Percentiles rank a stretch among this genome's conserved stretches.
phyloP scores from a whole-genome alignment of 2,329 filamentous ascomycete species.

The Claviceps fusiformis region DNA sequence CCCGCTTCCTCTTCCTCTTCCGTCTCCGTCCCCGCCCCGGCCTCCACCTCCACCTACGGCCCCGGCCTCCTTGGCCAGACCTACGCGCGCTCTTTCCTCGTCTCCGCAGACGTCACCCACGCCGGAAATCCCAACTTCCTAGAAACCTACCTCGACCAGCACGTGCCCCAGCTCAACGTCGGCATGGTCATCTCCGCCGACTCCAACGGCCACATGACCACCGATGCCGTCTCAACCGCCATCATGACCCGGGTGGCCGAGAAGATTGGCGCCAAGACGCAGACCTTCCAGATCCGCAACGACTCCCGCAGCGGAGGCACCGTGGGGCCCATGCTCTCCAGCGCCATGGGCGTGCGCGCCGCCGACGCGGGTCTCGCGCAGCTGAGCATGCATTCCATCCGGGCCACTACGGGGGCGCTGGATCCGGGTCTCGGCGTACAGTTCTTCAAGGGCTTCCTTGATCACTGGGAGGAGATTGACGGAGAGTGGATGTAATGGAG shows the following conservation, averaged over 20 bases:
- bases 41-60: constrained; percentile 15
- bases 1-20: constrained; percentile 29
- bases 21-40: no score
- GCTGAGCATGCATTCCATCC: constrained; percentile 85
- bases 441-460: constrained; percentile 80
- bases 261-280: constrained; percentile 55
- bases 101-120: constrained; percentile 88
- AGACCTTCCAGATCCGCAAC: constrained; percentile 91
- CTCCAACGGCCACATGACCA: constrained; percentile 92
- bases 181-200: constrained; percentile 72
- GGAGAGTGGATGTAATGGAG: constrained; percentile 47
- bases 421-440: constrained; percentile 82
- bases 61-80: constrained; percentile 62
- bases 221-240: constrained; percentile 72
- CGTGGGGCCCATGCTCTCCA: constrained; percentile 81
- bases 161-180: constrained; percentile 78
- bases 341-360: constrained; percentile 64
- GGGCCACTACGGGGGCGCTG: constrained; percentile 72
- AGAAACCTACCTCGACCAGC: constrained; percentile 66
- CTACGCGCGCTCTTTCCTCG: constrained; percentile 81
- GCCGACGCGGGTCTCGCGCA: constrained; percentile 86
- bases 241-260: constrained; percentile 69
- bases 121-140: constrained; percentile 93
- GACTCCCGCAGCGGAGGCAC: constrained; percentile 83
- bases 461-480: constrained; percentile 75